phyloP scores from a whole-genome alignment of 345 rosid species.

The Acer campestre region DNA sequence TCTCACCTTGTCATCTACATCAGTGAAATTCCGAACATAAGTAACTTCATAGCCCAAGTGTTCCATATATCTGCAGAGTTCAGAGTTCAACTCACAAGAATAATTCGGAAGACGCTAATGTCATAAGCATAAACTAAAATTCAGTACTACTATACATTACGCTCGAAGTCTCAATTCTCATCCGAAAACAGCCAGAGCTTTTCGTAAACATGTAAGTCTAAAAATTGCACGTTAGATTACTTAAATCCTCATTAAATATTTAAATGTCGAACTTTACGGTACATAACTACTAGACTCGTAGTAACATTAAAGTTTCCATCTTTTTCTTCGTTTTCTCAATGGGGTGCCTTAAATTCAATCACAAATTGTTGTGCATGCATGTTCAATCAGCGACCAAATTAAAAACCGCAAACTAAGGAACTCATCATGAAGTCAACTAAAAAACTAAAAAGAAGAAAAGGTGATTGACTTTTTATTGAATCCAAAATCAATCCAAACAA shows the following conservation, averaged over 20 bases:
- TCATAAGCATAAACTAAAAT: not conserved
- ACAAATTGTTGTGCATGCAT: not conserved
- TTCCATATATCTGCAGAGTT: constrained; percentile 58
- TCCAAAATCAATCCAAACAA: not conserved
- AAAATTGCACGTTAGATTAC: not conserved
- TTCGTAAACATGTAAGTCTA: not conserved
- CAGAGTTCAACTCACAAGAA: constrained; percentile 21
- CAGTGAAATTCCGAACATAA: constrained; percentile 84
- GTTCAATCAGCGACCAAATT: not conserved
- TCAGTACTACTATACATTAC: not conserved
- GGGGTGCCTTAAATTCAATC: not conserved
- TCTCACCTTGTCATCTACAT: constrained; percentile 89
- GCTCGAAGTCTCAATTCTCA: not conserved
- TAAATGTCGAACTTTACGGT: not conserved
- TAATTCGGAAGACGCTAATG: not conserved
- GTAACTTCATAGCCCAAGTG: constrained; percentile 77
- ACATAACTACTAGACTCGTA: not conserved
- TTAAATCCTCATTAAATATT: not conserved
- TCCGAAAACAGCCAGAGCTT: not conserved
- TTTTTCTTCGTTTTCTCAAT: not conserved
- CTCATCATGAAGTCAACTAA: not conserved
- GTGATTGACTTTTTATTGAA: not conserved
- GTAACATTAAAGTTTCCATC: not conserved
- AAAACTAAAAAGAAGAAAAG: not conserved
- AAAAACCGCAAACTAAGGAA: not conserved